Evolutionary conservation across 2,329 filamentous ascomycete species (phyloP).

Genomic region (Sphaerulina populicola): DNA sequence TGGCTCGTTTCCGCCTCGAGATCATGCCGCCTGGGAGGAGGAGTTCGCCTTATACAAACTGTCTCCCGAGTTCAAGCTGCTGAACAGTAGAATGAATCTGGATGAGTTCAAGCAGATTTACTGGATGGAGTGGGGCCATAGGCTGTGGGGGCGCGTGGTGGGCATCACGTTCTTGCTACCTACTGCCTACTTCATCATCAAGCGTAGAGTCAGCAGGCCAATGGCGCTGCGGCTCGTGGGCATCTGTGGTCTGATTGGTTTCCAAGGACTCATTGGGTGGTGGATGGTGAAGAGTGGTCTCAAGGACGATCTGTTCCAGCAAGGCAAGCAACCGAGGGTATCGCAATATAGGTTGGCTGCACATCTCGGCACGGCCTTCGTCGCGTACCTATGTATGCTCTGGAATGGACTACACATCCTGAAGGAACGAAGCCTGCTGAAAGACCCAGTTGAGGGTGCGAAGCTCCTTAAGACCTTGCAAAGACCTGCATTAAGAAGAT

Average conservation of each 20-base stretch:
- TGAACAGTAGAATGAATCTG: slow-evolving; percentile 89
- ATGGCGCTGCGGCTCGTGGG: slow-evolving; percentile 73
- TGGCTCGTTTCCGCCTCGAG: slow-evolving; percentile 76
- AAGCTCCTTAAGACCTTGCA: slow-evolving; percentile 53
- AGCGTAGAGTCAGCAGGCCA: slow-evolving; percentile 64
- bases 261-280: slow-evolving; percentile 94
- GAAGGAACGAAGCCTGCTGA: slow-evolving; percentile 63
- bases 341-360: slow-evolving; percentile 88
- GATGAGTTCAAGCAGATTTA: slow-evolving; percentile 97
- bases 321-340: slow-evolving; percentile 82
- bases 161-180: slow-evolving; percentile 84
- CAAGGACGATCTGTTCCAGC: slow-evolving; percentile 89
- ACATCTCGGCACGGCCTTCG: slow-evolving; percentile 81
- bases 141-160: slow-evolving; percentile 87
- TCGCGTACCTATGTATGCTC: slow-evolving; percentile 92
- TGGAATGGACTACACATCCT: slow-evolving; percentile 79
- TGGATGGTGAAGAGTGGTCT: slow-evolving; percentile 99
- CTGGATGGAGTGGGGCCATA: slow-evolving; percentile 98
- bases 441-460: slow-evolving; percentile 51
- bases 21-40: slow-evolving; percentile 72
- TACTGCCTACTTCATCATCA: slow-evolving; percentile 77
- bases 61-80: slow-evolving; percentile 82
- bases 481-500: slow-evolving; percentile 59
- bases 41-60: slow-evolving; percentile 89
- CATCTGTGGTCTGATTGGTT: slow-evolving; percentile 82